Conservation (phyloP, 2,329 filamentous ascomycete species). For the Plenodomus biglobosus region DNA sequence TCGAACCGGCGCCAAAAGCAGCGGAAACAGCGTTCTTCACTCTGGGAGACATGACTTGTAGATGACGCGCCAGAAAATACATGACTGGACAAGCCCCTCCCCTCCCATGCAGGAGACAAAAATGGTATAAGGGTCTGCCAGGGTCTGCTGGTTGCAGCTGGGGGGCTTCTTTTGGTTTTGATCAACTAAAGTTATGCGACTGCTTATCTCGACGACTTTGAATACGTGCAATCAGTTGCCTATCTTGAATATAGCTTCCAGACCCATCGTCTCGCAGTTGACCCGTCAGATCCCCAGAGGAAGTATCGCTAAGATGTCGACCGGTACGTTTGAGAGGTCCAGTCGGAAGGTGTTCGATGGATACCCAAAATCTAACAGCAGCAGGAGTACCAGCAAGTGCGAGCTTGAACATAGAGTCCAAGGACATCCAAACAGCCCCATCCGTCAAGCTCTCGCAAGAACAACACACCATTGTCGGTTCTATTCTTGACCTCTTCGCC, state of each 20-base stretch:
- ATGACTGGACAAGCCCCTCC: neutral
- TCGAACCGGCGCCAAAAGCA: too few relatives aligned
- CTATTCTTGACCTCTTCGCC: slow-evolving; percentile 64
- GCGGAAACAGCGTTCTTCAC: too few relatives aligned
- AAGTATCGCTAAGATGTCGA: slow-evolving; percentile 36
- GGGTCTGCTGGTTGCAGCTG: neutral
- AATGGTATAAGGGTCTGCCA: neutral
- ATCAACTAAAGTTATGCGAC: too few relatives aligned
- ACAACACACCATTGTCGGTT: slow-evolving; percentile 60
- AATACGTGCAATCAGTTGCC: neutral
- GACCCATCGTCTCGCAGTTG: slow-evolving; percentile 18
- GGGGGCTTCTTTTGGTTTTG: too few relatives aligned
- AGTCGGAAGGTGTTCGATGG: too few relatives aligned
- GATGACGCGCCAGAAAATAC: neutral
- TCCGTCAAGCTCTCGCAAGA: slow-evolving; percentile 54
- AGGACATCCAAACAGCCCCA: slow-evolving; percentile 54
- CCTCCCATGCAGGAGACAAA: too few relatives aligned
- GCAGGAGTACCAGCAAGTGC: slow-evolving; percentile 5
- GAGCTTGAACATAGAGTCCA: slow-evolving; percentile 55
- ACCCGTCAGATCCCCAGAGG: slow-evolving; percentile 12
- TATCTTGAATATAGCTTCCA: slow-evolving; percentile 5
- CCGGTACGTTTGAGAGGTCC: slow-evolving; percentile 16
- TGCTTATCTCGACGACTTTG: neutral
- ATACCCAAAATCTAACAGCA: neutral
- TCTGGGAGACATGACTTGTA: neutral